Evolutionary conservation across 257 asterid genomes (phyloP), one percentile per base, ranked within the genome.

Genomic region (Avicennia marina): DNA sequence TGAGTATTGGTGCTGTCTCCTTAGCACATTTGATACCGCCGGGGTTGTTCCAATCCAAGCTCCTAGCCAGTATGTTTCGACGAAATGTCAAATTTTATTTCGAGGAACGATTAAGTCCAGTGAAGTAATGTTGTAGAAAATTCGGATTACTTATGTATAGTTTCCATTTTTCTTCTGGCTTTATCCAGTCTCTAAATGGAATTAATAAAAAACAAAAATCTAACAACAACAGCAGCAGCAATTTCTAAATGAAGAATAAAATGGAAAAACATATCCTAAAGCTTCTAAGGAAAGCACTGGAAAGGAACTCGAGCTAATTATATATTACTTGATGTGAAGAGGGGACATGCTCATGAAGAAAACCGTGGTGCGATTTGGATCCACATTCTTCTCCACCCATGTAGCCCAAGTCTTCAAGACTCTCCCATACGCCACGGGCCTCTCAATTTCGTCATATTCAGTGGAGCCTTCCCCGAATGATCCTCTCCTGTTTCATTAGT

Each of bases 331-430:
- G 81, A 89, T 81, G 60, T 89, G 97, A 53, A 89, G 97, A 60
- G 97, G 97, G n/a, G 97, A 89, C 95, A 59, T 89, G 95, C 97
- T 89, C 89, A 83, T 78, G 75, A 89, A 89, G 75, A 83, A 89
- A 13, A 85, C 85, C 66, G 70, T 72, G 9, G 91, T 89, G 0
- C 66, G 76, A 66, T 81, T 81, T 10, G 81, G 78, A 67, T 89
- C 64, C 8, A 89, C 60, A 32, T 85, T 79, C 29, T 62, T 51
- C 11, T 85, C 81, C 4, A 83, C 84, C 97, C 97, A 89, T 6
- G 70, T 61, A 2, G 91, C 66, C 97, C 97, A 89, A 18, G 97
- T 89, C 41, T 61, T 72, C 80, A 89, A 26, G 0, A 89, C 97
- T 69, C 89, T 79, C 22, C 47, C 58, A 40, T 89, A 89, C 12